Evolutionary conservation across 2,329 filamentous ascomycete species (phyloP).

Genomic region (Cladosporium halotolerans): DNA sequence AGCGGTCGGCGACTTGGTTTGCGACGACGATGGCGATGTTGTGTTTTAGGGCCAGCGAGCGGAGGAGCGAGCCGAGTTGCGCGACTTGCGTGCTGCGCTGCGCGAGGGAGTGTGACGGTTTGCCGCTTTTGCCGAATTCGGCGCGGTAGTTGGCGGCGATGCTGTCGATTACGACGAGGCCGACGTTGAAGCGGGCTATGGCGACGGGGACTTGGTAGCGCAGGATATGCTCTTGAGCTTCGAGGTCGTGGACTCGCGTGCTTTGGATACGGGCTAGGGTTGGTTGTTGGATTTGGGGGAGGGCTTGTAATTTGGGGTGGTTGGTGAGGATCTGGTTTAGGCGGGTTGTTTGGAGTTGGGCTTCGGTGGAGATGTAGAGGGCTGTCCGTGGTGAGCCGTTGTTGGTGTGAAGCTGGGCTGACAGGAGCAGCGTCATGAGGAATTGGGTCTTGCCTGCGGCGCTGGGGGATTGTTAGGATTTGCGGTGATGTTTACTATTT

Average conservation of each 20-base stretch:
- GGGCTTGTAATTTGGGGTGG: conserved; percentile 54
- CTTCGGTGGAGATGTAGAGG: conserved; percentile 92
- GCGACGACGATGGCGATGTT: conserved; percentile 81
- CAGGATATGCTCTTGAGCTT: conserved; percentile 91
- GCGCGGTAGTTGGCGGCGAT: conserved; percentile 94
- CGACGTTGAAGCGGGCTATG: conserved; percentile 66
- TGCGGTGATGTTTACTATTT: conserved; percentile 5
- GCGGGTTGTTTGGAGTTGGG: conserved; percentile 72
- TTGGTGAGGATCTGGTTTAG: conserved; percentile 69
- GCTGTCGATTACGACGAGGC: conserved; percentile 81
- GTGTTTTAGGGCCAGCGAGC: conserved; percentile 66
- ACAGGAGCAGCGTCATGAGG: conserved; percentile 74
- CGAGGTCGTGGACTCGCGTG: conserved; percentile 80
- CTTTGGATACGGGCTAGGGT: conserved; percentile 72
- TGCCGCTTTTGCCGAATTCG: conserved; percentile 59
- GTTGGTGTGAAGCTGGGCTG: conserved; percentile 59
- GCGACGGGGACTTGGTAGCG: conserved; percentile 87
- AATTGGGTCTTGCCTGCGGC: conserved; percentile 94
- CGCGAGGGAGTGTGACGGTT: conserved; percentile 55
- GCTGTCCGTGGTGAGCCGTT: conserved; percentile 58
- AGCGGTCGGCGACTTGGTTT: conserved; percentile 92
- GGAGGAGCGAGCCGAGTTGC: conserved; percentile 67
- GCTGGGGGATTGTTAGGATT: conserved; percentile 34
- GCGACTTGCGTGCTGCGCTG: conserved; percentile 71
- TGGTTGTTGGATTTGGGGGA: conserved; percentile 43